Evolutionary conservation across 192 early-diverging fungal species (phyloP), one percentile per base, ranked within the genome.

Genomic region (Backusella liffmaniae): DNA sequence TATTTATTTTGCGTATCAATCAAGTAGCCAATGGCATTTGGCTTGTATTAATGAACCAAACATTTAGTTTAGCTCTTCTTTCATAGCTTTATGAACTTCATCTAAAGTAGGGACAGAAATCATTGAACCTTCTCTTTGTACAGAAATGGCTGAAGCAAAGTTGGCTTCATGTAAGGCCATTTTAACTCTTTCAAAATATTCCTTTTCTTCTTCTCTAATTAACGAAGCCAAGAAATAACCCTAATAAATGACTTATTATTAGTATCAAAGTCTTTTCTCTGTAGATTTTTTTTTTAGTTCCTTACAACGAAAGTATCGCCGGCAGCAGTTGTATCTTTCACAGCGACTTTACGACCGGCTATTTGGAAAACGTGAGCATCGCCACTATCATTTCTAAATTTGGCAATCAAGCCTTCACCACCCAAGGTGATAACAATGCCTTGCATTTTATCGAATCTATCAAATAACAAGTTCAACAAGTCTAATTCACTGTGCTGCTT

Each of bases 351-450:
- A 12, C 86, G 83, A 21, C 84, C 73, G 0, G 85, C 76, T 62
- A 87, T 73, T 18, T 73, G 66, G 42, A 84, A 88, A 35, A 83
- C 77, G 9, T 73, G 77, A 5, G 59, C 66, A n/a, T 82, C 78
- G 32, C 79, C 79, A 62, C 10, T 29, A 34, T 86, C 70, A 2
- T 80, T 66, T 34, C 82, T 77, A 46, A 85, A 83, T 66, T 73
- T 76, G 0, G 88, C 88, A 21, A 88, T 76, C 2, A 89, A 84
- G 23, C 94, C 94, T 23, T 93, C 83, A 6, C 83, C 78, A 18
- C 94, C 94, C 1, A 93, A 76, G 0, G 94, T 95, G 18, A 94
- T 78, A 23, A 93, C 82, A 5, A 91, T 84, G 8, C 89, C 85
- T 34, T 86, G 80, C 46, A 92, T 82, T 46, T 74, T 29, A 7